Conservation (phyloP, 2,329 filamentous ascomycete species). For the Emergomyces pasteurianus region DNA sequence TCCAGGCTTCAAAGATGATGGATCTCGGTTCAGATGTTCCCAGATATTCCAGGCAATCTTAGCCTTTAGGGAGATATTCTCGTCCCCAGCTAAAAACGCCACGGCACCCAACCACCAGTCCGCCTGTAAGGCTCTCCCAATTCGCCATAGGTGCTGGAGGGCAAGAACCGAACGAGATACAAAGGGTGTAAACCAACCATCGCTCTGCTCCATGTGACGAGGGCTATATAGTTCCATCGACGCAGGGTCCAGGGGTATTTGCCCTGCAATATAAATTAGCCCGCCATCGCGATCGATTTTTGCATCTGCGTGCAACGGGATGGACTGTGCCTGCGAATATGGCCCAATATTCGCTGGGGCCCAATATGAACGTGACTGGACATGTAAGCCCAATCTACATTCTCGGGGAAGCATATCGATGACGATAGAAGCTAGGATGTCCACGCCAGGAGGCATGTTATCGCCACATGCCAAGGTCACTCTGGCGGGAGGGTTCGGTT, state of each 20-base stretch:
- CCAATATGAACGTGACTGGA: slow-evolving; percentile 93
- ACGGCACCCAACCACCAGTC: slow-evolving; percentile 64
- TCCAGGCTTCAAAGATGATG: neutral
- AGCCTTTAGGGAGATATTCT: slow-evolving; percentile 24
- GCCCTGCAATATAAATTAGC: slow-evolving; percentile 64
- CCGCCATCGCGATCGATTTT: slow-evolving; percentile 12
- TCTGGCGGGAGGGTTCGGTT: slow-evolving; percentile 71
- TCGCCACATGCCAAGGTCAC: slow-evolving; percentile 71
- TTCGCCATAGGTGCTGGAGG: slow-evolving; percentile 80
- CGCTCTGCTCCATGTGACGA: slow-evolving; percentile 10
- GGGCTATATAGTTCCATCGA: slow-evolving; percentile 49
- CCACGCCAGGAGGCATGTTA: slow-evolving; percentile 46
- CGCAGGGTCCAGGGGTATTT: slow-evolving; percentile 76
- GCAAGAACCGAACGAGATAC: slow-evolving; percentile 55
- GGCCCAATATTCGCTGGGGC: slow-evolving; percentile 95
- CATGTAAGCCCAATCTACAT: slow-evolving; percentile 54
- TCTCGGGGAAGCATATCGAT: slow-evolving; percentile 27
- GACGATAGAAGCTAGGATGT: slow-evolving; percentile 49
- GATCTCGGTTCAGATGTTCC: slow-evolving; percentile 26
- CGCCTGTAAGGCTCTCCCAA: slow-evolving; percentile 60
- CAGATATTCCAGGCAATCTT: slow-evolving; percentile 33
- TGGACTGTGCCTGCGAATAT: slow-evolving; percentile 75
- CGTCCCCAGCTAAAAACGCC: slow-evolving; percentile 53
- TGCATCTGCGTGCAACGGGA: slow-evolving; percentile 29
- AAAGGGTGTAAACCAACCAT: slow-evolving; percentile 29